Percentiles rank a stretch among this genome's conserved stretches.
Conservation (phyloP, 1,284 basidiomycete genomes). For the Takashimella koratensis region DNA sequence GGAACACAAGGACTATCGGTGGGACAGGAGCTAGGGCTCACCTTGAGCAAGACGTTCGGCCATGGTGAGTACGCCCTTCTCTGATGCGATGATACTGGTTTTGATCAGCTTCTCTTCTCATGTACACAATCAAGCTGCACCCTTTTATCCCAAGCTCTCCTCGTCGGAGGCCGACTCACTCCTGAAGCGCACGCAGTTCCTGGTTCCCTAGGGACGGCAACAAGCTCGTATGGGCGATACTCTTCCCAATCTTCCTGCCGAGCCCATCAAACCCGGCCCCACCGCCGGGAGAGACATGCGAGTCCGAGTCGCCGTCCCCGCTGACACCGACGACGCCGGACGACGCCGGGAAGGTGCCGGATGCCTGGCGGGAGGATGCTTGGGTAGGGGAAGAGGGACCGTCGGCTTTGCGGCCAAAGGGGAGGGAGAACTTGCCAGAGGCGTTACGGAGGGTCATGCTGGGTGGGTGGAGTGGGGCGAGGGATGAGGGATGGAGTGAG, state of each 20-base stretch:
- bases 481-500: neutral
- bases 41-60: slow-evolving; percentile 51
- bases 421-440: slow-evolving; percentile 41
- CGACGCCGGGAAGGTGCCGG: neutral
- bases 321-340: neutral
- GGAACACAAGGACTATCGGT: too few relatives aligned
- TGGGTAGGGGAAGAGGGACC: slow-evolving; percentile 1
- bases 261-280: slow-evolving; percentile 22
- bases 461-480: neutral
- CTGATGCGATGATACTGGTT: slow-evolving; percentile 80
- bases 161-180: slow-evolving; percentile 33
- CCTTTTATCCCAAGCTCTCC: too few relatives aligned
- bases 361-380: neutral
- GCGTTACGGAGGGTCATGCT: slow-evolving; percentile 33
- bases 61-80: slow-evolving; percentile 76
- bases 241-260: slow-evolving; percentile 40
- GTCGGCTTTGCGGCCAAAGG: slow-evolving; percentile 30
- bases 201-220: slow-evolving; percentile 74
- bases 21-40: slow-evolving; percentile 11
- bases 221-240: slow-evolving; percentile 41
- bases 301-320: neutral
- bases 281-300: slow-evolving; percentile 2
- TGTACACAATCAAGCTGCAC: too few relatives aligned
- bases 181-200: slow-evolving; percentile 73
- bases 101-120: too few relatives aligned